phyloP scores from a whole-genome alignment of 1,139 yeast genomes.

The Nadsonia starkeyi-henricii region DNA sequence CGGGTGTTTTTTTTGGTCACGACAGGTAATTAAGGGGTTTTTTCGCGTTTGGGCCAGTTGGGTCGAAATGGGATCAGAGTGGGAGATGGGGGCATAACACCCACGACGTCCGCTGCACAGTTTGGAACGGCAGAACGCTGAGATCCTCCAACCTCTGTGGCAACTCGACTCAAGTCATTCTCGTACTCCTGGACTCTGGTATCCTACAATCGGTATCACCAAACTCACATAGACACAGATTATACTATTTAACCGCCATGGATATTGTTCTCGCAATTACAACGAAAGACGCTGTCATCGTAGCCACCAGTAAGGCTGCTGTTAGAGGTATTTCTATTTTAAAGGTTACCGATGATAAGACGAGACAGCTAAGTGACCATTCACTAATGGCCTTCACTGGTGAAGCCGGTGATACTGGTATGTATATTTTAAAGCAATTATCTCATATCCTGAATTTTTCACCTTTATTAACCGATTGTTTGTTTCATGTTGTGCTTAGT shows the following conservation, averaged over 20 bases:
- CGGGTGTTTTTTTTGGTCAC: too few species aligned
- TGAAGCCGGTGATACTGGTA: constrained; percentile 79
- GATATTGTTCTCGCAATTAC: constrained; percentile 82
- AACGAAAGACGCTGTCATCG: constrained; percentile 63
- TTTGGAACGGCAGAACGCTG: too few species aligned
- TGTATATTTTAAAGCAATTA: constrained; percentile 11
- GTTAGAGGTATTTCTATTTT: constrained; percentile 87
- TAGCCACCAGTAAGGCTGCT: constrained; percentile 88
- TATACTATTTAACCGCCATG: constrained; percentile 30
- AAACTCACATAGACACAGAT: too few species aligned
- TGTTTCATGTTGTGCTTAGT: constrained; percentile 23
- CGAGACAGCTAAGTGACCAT: constrained; percentile 61
- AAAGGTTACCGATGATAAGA: constrained; percentile 80
- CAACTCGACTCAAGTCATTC: too few species aligned
- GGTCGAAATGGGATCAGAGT: too few species aligned
- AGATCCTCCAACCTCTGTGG: too few species aligned
- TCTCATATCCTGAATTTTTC: not conserved
- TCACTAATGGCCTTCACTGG: constrained; percentile 85
- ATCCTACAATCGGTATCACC: too few species aligned
- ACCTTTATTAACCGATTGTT: not conserved
- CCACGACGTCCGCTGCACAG: too few species aligned
- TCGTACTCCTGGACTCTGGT: too few species aligned
- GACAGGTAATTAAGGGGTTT: too few species aligned
- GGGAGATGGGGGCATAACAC: too few species aligned
- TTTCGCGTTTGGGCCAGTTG: too few species aligned